Evolutionary conservation across 2,329 filamentous ascomycete species (phyloP), one percentile per base, ranked within the genome.

Genomic region (Graphilbum ipis-grandicollis): DNA sequence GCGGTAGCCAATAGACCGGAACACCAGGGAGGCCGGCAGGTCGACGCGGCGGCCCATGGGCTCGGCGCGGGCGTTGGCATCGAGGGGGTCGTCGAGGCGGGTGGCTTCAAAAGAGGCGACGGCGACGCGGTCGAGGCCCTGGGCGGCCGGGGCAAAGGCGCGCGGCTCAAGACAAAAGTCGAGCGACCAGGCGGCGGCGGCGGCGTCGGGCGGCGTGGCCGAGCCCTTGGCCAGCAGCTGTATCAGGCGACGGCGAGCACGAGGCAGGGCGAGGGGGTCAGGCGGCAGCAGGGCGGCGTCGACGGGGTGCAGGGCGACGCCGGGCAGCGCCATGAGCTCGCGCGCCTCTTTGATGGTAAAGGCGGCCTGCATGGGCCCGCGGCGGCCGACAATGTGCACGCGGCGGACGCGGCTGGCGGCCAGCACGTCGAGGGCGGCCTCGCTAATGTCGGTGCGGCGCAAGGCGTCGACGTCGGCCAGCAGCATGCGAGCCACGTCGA

Each of bases 271-370:
- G 23, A 75, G 71, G 29, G 78, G 59, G 38, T 82, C 66, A 1
- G 65, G 49, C 0, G 85, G 84, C 33, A 90, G 63, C 7, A 93
- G 60, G 1, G 66, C 60, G 40, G 60, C 55, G 38, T 81, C 68
- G 21, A 88, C 63, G 2, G 79, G 71, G 38, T 76, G 66, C 49
- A 93, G 92, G 13, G 66, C 68, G 9, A 92, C 77, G 1, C 61
- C 62, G 0, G 73, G 68, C 3, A 96, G 65, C 35, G 80, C 79
- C 58, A 93, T 75, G 4, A 98, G 61, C 56, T 98, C 90, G 26
- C 90, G 75, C 14, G 84, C 61, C 59, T 98, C 90, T 56, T 94
- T 96, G 53, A 93, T 93, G 0, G 88, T 94, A 49, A 93, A 96
- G 1, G 90, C 76, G 19, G 84, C 88, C 26, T 93, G 85, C 65